Percentiles rank a stretch among this genome's conserved stretches.
Conservation (phyloP, 2,329 filamentous ascomycete genomes). For the Talaromyces atroroseus region DNA sequence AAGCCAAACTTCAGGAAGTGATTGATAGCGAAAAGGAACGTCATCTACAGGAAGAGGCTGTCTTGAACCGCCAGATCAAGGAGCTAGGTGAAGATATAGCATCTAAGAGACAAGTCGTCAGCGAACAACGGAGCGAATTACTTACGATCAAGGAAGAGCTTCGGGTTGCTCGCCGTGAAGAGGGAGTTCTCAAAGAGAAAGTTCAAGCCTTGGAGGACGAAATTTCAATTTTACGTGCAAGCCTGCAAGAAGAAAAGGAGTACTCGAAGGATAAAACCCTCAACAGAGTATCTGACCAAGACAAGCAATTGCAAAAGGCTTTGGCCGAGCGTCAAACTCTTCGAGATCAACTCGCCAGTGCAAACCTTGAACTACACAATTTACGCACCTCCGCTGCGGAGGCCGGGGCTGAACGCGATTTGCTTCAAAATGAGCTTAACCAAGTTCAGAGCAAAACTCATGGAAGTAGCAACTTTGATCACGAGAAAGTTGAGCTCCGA, state of each 20-base stretch:
- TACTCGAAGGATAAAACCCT: slow-evolving; percentile 54
- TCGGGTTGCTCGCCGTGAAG: slow-evolving; percentile 60
- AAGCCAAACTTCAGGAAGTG: slow-evolving; percentile 61
- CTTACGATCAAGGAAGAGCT: slow-evolving; percentile 63
- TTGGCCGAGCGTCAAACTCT: slow-evolving; percentile 58
- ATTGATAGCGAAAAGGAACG: slow-evolving; percentile 67
- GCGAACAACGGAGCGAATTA: slow-evolving; percentile 61
- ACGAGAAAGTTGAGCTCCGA: slow-evolving; percentile 64
- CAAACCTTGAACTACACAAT: slow-evolving; percentile 57
- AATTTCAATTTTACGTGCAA: slow-evolving; percentile 65
- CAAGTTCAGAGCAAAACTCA: slow-evolving; percentile 51
- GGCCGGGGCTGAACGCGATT: slow-evolving; percentile 60
- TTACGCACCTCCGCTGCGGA: slow-evolving; percentile 54
- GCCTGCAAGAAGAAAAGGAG: slow-evolving; percentile 60
- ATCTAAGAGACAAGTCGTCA: slow-evolving; percentile 59
- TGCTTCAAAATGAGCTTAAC: slow-evolving; percentile 57
- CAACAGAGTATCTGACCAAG: slow-evolving; percentile 55
- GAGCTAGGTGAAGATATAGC: slow-evolving; percentile 68
- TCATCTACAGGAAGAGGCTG: slow-evolving; percentile 64
- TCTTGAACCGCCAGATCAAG: slow-evolving; percentile 67
- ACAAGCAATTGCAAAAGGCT: slow-evolving; percentile 52
- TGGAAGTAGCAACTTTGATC: slow-evolving; percentile 58
- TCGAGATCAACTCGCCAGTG: slow-evolving; percentile 57
- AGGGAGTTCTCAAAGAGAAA: slow-evolving; percentile 59
- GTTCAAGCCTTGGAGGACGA: slow-evolving; percentile 67